Evolutionary conservation across 305 asterid genomes (phyloP), one percentile per base, ranked within the genome.

Genomic region (Fraxinus platypoda): DNA sequence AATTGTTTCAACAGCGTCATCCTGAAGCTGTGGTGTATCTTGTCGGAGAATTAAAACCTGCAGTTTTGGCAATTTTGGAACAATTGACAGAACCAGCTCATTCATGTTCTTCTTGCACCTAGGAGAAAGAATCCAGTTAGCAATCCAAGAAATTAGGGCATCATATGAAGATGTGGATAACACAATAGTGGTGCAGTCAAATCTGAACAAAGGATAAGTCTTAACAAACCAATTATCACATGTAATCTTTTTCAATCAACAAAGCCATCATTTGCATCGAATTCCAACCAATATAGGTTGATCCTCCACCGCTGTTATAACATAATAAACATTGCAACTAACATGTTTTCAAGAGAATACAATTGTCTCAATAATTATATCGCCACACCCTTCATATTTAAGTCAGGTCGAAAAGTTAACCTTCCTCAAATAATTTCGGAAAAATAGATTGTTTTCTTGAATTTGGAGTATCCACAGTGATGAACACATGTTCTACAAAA

Each of bases 71-170:
- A 97, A 91, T 86, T 93, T 92, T 49, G 97, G 97, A 25, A 88
- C 88, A 62, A 94, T 82, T 33, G 96, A 88, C 13, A 93, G 89
- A 30, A 91, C 94, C 78, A 97, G 88, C 80, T 83, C 87, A 75
- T 97, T 97, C 98, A 93, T 93, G 86, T 89, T 93, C 88, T 89
- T 93, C 92, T 91, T 92, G 93, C 98, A 97, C 98, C 99, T 97
- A 86, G 21, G 23, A 78, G 4, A 11, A 78, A 76, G 62, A 82
- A 80, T 25, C 49, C 74, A 28, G 28, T 77, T 19, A 81, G 43
- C 15, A 54, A 30, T 34, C 43, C 37, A 11, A 12, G 28, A 23
- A 21, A 28, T 33, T 31, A 59, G 81, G 37, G 72, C 75, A 31
- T 30, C 75, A 31, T 31, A 8, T 6, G 59, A 17, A 9, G 35